These are phyloP conservation scores for Trichoderma oligosporum DNA, from an alignment of 2,329 filamentous ascomycete species.

Conservation along the genomic window DNA sequence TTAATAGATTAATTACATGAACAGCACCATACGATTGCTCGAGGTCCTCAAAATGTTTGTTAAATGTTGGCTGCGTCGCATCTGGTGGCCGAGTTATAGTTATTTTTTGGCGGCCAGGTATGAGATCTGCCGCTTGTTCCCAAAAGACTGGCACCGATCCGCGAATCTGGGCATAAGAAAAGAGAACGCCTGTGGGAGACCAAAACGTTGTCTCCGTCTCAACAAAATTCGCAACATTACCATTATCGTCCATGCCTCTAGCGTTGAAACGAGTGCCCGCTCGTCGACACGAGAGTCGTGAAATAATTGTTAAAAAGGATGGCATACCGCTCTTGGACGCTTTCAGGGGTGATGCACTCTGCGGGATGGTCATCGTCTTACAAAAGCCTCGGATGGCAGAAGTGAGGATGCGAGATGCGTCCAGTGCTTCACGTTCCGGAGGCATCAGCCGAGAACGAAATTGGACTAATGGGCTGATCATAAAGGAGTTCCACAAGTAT, in stretches of 20 bases:
- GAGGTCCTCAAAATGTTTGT: conserved; percentile 89
- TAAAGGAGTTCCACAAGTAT: conserved; percentile 97
- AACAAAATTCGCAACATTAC: conserved; percentile 98
- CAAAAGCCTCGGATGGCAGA: conserved; percentile 94
- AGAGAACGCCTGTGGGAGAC: conserved; percentile 71
- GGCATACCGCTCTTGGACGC: conserved; percentile 66
- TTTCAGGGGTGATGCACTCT: conserved; percentile 67
- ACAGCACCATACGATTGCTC: conserved; percentile 84
- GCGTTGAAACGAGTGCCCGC: conserved; percentile 96
- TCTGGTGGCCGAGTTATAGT: conserved; percentile 82
- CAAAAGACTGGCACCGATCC: conserved; percentile 96
- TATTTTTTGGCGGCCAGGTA: conserved; percentile 93
- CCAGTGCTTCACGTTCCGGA: conserved; percentile 73
- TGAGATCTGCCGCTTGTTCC: conserved; percentile 85
- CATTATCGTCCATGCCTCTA: conserved; percentile 95
- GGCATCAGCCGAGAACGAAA: conserved; percentile 79
- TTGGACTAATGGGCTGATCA: conserved; percentile 88
- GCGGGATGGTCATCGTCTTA: conserved; percentile 78
- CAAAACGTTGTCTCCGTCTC: conserved; percentile 93
- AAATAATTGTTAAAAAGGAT: conserved; percentile 83
- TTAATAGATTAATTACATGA: conserved; percentile 92
- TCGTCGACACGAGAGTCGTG: conserved; percentile 81
- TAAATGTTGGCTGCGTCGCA: conserved; percentile 89
- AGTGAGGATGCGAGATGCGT: conserved; percentile 81
- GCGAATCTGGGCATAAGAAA: conserved; percentile 89